A percentile compares a stretch with the other conserved stretches of the same genome.
phyloP scores from a whole-genome alignment of 2,329 filamentous ascomycete genomes.

The Paracorniculantispora psalliotae region DNA sequence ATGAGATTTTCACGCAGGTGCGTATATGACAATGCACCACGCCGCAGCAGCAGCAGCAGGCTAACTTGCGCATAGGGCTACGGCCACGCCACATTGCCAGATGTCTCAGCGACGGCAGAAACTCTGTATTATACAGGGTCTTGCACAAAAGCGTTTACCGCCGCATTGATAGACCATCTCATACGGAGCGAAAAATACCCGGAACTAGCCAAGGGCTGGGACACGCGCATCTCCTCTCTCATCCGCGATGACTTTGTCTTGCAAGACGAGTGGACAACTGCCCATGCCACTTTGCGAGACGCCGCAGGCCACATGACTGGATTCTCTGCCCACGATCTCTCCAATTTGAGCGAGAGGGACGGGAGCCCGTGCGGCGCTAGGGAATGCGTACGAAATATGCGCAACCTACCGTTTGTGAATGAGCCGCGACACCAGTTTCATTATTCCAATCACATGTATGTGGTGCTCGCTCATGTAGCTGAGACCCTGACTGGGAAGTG shows the following conservation, averaged over 20 bases:
- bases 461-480: slow-evolving; percentile 34
- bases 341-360: background rate
- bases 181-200: background rate
- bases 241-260: background rate
- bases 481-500: slow-evolving; percentile 28
- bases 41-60: background rate
- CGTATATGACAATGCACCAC: background rate
- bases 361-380: background rate
- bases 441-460: slow-evolving; percentile 45
- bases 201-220: background rate
- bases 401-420: slow-evolving; percentile 35
- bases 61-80: background rate
- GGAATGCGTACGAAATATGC: slow-evolving; percentile 29
- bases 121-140: background rate
- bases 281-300: background rate
- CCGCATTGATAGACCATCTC: background rate
- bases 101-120: background rate
- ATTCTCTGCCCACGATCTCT: background rate
- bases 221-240: background rate
- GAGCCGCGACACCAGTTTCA: slow-evolving; percentile 37
- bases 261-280: background rate
- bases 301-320: background rate
- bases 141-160: background rate
- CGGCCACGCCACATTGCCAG: background rate
- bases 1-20: background rate